Evolutionary conservation across 2,329 filamentous ascomycete genomes (phyloP), one percentile per base, ranked within the genome.

Genomic region (Pseudogymnoascus sp.): DNA sequence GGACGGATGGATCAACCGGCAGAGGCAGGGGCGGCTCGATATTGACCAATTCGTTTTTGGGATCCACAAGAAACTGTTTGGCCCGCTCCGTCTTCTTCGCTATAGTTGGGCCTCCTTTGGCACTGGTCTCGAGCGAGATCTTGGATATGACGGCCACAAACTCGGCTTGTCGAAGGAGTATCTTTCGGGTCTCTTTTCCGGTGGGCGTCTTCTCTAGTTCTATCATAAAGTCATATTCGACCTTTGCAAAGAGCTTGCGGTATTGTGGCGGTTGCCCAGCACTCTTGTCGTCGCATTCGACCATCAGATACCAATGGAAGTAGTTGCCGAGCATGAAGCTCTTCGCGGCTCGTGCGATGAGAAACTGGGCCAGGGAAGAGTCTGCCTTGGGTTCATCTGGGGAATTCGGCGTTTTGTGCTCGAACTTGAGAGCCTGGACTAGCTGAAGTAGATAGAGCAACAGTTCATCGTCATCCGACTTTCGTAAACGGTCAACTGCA

Each of bases 231-330:
- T 97, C 91, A 70, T 92, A 99, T 63, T 94, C 92, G 7, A 99
- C 90, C 69, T 93, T 92, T 29, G 90, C 88, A 74, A 96, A 99
- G 15, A 97, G 85, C 65, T 90, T 90, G 51, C 90, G 88, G 71
- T 93, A 89, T 62, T 87, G 85, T 4, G 84, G 80, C 21, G 86
- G 82, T 68, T 92, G 90, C 44, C 91, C 88, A 3, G 86, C 85
- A 66, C 89, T 92, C 63, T 70, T 69, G 42, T 81, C 80, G 72
- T 97, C 93, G 68, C 92, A 95, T 76, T 99, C 95, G 1, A 99
- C 94, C 87, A 97, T 97, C 2, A 99, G 81, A 74, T 97, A 99
- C 94, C 94, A 99, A 74, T 97, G 91, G 61, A 99, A 85, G 75
- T 95, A 96, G 72, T 96, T 99, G 31, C 93, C 94, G 1, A 99